Base-by-base conservation (phyloP, 768 basidiomycete species). In the Russula foetens region DNA sequence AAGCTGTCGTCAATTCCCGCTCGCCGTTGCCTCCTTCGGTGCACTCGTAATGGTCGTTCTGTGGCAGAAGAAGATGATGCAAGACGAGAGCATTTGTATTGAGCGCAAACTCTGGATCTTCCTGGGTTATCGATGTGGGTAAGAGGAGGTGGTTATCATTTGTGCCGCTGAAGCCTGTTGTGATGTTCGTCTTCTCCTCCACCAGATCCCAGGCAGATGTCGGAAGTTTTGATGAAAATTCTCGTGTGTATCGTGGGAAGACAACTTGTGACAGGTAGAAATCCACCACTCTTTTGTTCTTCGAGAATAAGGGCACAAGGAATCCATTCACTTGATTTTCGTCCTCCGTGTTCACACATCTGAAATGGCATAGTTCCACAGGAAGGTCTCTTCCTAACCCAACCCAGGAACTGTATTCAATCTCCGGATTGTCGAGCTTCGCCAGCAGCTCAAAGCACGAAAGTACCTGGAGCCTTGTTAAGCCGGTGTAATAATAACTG, bases 191-290 rank as follows among this genome's bases (percentile, higher is more conserved):
- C 48, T 72, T 78, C 2, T 56, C 59, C 51, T 77, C 76, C 0
- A 77, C 80, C 41, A 83, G 67, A 70, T 83, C 82, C 82, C 81
- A 83, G 0, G 75, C 75, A 1, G 77, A 79, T 14, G 81, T 77
- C 4, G 76, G 64, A n/a, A 83, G 69, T 63, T 79, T 82, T 12
- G 63, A 56, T 1, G 73, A 74, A 61, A 81, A 84, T 28, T 79
- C 75, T 51, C 77, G 80, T 0, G 77, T 79, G 47, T 76, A 75
- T 33, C 73, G 77, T 4, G 81, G 81, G 58, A 84, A 81, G 3
- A 83, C 80, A 1, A 78, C 66, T 15, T 69, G 65, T 0, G 74
- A 66, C 17, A 83, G 69, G 67, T 71, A 84, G 64, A 83, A 83
- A 29, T 82, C 71, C 21, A 83, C 64, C 2, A 73, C 72, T 0